Evolutionary conservation across 257 asterid species (phyloP).

Genomic region (Euphrasia confusa): DNA sequence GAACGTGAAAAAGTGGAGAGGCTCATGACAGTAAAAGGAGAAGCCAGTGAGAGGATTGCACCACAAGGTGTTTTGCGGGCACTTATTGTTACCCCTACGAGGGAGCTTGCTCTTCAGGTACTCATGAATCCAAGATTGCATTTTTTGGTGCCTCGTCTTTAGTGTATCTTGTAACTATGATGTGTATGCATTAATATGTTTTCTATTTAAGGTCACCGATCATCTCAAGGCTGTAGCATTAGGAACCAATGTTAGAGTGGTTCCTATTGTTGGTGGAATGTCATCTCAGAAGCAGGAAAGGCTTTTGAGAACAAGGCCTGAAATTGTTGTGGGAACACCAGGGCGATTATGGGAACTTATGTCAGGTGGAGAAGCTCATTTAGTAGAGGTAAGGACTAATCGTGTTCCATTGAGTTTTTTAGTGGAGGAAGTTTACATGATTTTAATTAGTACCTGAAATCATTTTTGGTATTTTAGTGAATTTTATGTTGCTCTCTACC

Average conservation of each 20-base stretch:
- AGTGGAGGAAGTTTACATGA: constrained; percentile 14
- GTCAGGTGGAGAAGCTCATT: constrained; percentile 84
- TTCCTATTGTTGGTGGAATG: constrained; percentile 95
- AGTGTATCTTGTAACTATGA: background rate
- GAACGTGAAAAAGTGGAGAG: constrained; percentile 77
- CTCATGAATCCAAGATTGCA: constrained; percentile 3
- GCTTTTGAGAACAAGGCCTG: constrained; percentile 79
- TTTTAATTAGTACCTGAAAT: background rate
- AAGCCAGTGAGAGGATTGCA: constrained; percentile 50
- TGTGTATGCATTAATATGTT: constrained; percentile 18
- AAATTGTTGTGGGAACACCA: constrained; percentile 97
- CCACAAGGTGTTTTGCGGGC: constrained; percentile 68
- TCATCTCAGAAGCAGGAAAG: constrained; percentile 92
- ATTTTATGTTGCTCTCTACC: background rate
- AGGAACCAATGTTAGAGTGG: constrained; percentile 59
- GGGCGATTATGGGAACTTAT: constrained; percentile 98
- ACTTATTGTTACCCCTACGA: constrained; percentile 85
- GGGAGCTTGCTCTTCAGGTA: constrained; percentile 99
- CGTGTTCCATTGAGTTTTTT: constrained; percentile 11
- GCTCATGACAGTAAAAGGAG: constrained; percentile 43
- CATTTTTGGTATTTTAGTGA: constrained; percentile 1
- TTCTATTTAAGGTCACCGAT: constrained; percentile 63
- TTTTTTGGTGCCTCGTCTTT: constrained; percentile 20
- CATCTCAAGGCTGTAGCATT: constrained; percentile 72
- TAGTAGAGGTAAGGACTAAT: constrained; percentile 65